Evolutionary conservation across 2,329 filamentous ascomycete species (phyloP), one percentile per base, ranked within the genome.

Genomic region (Colletotrichum filicis): DNA sequence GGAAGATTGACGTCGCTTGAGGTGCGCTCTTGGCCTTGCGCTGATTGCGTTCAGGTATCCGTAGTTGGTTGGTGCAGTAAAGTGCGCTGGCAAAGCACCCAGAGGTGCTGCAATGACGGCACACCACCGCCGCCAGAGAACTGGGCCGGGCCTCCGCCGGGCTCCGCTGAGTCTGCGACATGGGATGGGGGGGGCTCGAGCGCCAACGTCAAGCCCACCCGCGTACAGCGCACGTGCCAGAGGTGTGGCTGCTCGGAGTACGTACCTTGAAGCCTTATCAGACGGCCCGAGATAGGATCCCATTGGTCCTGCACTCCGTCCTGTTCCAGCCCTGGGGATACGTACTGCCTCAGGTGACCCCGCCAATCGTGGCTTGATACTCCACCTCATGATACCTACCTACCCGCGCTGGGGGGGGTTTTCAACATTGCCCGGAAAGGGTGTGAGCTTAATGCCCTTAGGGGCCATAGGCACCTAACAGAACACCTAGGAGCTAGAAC

Each of bases 101-200:
- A 35, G 5, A 35, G 11, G 32, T 35, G 32, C 37, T 42, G 37
- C 37, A 42, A 72, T 72, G 69, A 72, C 69, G 68, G 68, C 57
- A 68, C 64, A 68, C 53, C 42, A 49, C 37, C 37, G 1, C 26
- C 26, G 28, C 37, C 28, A 60, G 42, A 60, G 24, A 32, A 32
- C 66, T 28, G 19, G 66, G 58, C 32, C 66, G 37, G 37, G 37
- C 35, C 55, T 32, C 55, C 55, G n/a, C 65, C 32, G 52, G 59
- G 16, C 37, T 42, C 37, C 37, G 37, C 37, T 19, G 55, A 32
- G 30, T 55, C 42, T 70, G 42, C 53, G 35, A 61, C 57, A 68
- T 52, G 37, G 52, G 52, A 52, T 56, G 68, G 62, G 30, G 30
- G 30, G 42, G 69, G 69, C 59, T 49, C 37, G 65, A 63, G 69